Base-by-base conservation (phyloP, 2,329 filamentous ascomycete genomes). In the Kalaharituber pfeilii region DNA sequence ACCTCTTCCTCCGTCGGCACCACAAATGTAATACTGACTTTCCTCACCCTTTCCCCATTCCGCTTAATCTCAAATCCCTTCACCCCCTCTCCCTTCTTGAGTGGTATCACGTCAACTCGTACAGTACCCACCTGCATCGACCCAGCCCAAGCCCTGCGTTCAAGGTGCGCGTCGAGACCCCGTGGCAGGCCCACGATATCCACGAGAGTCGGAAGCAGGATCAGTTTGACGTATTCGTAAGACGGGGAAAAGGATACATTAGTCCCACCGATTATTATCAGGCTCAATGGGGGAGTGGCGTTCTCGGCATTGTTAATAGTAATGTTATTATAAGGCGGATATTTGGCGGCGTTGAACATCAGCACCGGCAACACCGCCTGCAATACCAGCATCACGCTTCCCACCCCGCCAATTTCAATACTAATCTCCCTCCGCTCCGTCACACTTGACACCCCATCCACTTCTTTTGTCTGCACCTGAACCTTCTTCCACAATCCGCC, bases 141-240 rank as follows among this genome's bases (percentile, higher is more conserved):
- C 1, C 75, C 75, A 0, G 67, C 59, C 36, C 69, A 71, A 78
- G 78, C 81, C 8, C 75, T 73, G 6, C 76, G 71, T 20, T 50
- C 59, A 29, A 69, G 65, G 8, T 80, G 62, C 18, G 65, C 60
- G 6, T 75, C 64, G 56, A 74, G 69, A 2, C 77, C 69, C 1
- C 55, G 53, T n/a, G 45, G 49, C 39, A 79, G 65, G 1, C 71
- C 70, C 53, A 79, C 78, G 2, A 69, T 68, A 2, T 69, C 67
- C 61, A 76, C 69, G 0, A 81, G 66, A 0, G 70, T 68, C 2
- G 78, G 78, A 28, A 80, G 66, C 1, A 81, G 68, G 0, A 81
- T 73, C 61, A 80, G 78, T 61, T 79, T 75, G 2, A 80, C 66
- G 61, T 81, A 82, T 61, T 82, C 78, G 56, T 71, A 79, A n/a